phyloP scores from a whole-genome alignment of 805 yeast genomes.

The Spathaspora girioi region DNA sequence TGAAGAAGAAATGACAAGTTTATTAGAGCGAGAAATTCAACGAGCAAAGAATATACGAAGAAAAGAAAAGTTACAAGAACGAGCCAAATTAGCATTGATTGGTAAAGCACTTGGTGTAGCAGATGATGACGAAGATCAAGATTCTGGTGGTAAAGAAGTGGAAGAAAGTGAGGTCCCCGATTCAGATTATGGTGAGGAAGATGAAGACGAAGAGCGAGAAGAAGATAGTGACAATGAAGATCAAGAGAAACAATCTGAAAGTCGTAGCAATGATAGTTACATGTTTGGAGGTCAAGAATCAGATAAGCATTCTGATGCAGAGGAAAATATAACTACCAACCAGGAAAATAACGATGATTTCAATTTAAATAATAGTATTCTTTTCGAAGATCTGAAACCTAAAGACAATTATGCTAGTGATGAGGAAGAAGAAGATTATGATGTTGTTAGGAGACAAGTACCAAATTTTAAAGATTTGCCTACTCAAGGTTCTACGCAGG shows the following conservation, averaged over 20 bases:
- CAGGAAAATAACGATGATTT: neutral
- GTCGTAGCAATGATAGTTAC: constrained; percentile 23
- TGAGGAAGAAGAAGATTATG: neutral
- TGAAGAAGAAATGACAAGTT: constrained; percentile 41
- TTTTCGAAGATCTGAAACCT: constrained; percentile 28
- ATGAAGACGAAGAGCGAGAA: constrained; percentile 10
- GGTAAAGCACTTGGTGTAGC: constrained; percentile 12
- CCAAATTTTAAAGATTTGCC: constrained; percentile 21
- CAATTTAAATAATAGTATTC: constrained; percentile 6
- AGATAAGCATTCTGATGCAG: neutral
- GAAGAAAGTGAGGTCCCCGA: constrained; percentile 23
- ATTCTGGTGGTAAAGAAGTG: constrained; percentile 17
- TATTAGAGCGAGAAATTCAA: constrained; percentile 49
- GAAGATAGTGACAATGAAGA: constrained; percentile 10
- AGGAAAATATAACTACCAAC: neutral
- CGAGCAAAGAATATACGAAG: constrained; percentile 44
- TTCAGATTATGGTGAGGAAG: constrained; percentile 14
- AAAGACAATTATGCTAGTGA: constrained; percentile 7
- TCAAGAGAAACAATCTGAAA: constrained; percentile 3
- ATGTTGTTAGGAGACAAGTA: constrained; percentile 1
- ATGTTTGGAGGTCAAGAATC: constrained; percentile 20
- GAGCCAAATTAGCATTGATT: constrained; percentile 31
- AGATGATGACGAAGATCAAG: constrained; percentile 11
- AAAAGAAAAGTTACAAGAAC: constrained; percentile 37
- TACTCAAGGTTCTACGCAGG: constrained; percentile 17